phyloP scores from a whole-genome alignment of 139 green algal species.

The Closterium sp. region DNA sequence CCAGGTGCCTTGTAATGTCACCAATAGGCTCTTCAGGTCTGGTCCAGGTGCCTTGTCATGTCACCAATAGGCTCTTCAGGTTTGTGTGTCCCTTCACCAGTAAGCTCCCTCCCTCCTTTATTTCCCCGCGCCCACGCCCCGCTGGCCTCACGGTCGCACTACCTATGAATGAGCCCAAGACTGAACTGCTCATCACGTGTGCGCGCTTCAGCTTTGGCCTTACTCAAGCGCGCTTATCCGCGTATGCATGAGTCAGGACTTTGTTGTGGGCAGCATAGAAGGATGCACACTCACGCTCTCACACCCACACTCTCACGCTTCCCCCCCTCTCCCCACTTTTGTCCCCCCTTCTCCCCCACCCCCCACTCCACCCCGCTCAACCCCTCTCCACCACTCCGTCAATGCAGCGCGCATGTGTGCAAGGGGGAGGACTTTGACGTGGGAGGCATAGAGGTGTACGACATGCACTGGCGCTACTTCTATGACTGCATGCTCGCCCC shows the following conservation, averaged over 20 bases:
- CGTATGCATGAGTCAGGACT: not conserved
- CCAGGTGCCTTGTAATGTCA: too few relatives aligned
- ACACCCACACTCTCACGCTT: too few relatives aligned
- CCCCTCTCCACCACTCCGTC: too few relatives aligned
- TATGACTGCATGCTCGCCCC: slow-evolving; percentile 84
- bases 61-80: too few relatives aligned
- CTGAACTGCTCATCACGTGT: slow-evolving; percentile 69
- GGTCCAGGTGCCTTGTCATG: too few relatives aligned
- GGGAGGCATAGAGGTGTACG: slow-evolving; percentile 73
- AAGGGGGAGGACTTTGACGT: slow-evolving; percentile 60
- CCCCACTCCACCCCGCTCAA: too few relatives aligned
- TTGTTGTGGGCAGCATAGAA: not conserved
- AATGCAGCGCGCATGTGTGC: slow-evolving; percentile 22
- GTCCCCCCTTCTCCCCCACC: too few relatives aligned
- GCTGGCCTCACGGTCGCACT: slow-evolving; percentile 83
- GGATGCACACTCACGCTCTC: too few relatives aligned
- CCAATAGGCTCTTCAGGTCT: not conserved
- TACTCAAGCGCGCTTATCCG: not conserved
- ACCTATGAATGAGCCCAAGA: slow-evolving; percentile 57
- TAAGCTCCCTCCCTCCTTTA: slow-evolving; percentile 43
- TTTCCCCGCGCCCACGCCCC: slow-evolving; percentile 68
- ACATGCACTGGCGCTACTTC: slow-evolving; percentile 83
- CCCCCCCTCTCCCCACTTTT: not conserved
- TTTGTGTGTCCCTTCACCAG: too few relatives aligned
- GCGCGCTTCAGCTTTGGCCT: not conserved